Evolutionary conservation across 768 basidiomycete genomes (phyloP).

Genomic region (Panellus pusillus): DNA sequence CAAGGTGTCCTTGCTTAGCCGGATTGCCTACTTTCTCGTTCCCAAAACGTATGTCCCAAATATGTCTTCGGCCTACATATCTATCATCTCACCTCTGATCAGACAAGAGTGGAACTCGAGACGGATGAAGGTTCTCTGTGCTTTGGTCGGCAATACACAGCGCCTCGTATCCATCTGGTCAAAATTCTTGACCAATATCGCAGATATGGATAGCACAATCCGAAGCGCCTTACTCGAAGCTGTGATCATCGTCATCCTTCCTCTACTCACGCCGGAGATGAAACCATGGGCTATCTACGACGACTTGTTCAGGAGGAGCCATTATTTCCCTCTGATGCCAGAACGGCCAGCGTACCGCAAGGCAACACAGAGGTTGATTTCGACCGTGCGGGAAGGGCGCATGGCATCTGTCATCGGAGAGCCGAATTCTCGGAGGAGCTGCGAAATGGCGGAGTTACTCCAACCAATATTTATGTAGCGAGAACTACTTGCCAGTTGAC

Average conservation of each 20-base stretch:
- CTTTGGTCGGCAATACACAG: background rate
- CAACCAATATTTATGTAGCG: too few relatives aligned
- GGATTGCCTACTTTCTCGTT: conserved; percentile 12
- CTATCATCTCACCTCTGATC: background rate
- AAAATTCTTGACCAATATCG: conserved; percentile 1
- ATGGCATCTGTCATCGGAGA: conserved; percentile 2
- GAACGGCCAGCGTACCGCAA: conserved; percentile 5
- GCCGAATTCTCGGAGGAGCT: too few relatives aligned
- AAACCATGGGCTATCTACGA: conserved; percentile 2
- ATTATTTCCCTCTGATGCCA: conserved; percentile 8
- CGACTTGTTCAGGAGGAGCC: conserved; percentile 8
- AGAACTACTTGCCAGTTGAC: too few relatives aligned
- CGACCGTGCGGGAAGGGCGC: background rate
- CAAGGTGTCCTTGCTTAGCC: conserved; percentile 14
- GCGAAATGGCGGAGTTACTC: too few relatives aligned
- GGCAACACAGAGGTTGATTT: background rate
- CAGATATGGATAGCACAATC: background rate
- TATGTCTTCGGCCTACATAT: background rate
- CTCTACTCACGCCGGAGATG: conserved; percentile 1
- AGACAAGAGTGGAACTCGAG: background rate
- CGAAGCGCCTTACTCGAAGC: conserved; percentile 10
- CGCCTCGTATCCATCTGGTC: background rate
- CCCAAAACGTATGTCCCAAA: conserved; percentile 7
- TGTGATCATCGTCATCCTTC: conserved; percentile 2
- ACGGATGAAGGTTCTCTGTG: background rate